Evolutionary conservation across 2,329 filamentous ascomycete species (phyloP).

Genomic region (Raffaelea albimanens): DNA sequence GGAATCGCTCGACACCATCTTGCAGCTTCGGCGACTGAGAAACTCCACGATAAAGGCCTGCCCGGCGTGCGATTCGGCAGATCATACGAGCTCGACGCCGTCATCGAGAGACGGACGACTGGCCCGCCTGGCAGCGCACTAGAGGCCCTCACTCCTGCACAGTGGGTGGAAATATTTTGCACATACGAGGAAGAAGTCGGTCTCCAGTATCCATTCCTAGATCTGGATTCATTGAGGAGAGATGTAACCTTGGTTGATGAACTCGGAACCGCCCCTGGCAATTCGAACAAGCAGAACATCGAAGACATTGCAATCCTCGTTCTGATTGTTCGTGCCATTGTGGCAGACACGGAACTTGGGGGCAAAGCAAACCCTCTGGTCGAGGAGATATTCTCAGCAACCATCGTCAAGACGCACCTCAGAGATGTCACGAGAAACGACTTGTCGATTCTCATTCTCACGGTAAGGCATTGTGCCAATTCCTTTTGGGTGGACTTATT

Average conservation of each 20-base stretch:
- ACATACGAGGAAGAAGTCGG: conserved; percentile 1
- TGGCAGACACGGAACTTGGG: not conserved
- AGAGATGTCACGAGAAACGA: not conserved
- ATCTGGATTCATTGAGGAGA: not conserved
- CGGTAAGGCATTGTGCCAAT: not conserved
- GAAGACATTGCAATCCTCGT: not conserved
- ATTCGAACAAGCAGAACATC: no score
- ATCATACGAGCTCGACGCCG: not conserved
- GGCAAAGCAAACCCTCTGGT: not conserved
- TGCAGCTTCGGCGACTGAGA: not conserved
- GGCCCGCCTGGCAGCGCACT: not conserved
- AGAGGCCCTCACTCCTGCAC: not conserved
- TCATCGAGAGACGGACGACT: not conserved
- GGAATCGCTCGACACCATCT: not conserved
- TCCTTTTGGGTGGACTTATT: no score
- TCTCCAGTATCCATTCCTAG: conserved; percentile 1
- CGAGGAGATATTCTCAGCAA: not conserved
- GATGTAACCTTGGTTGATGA: not conserved
- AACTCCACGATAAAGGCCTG: not conserved
- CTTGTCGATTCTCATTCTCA: not conserved
- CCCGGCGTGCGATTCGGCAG: no score
- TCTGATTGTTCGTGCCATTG: not conserved
- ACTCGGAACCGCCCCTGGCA: not conserved
- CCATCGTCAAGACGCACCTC: not conserved
- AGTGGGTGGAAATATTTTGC: not conserved